Percentiles rank a stretch among this genome's conserved stretches.
Conservation (phyloP, 495 filamentous ascomycete species). For the Penicillium simplicissimum region DNA sequence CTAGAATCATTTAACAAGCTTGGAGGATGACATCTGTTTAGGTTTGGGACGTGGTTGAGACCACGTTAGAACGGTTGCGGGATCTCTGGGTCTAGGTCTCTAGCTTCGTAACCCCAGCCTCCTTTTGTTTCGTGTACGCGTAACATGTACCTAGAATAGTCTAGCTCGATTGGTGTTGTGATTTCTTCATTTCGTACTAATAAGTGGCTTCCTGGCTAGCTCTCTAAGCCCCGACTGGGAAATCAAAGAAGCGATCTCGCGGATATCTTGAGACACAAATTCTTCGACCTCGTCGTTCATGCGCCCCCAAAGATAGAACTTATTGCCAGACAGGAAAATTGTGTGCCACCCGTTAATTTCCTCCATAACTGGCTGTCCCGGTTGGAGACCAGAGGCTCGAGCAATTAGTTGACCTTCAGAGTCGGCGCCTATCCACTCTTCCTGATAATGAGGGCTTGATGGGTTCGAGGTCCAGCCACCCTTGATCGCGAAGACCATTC, state of each 20-base stretch:
- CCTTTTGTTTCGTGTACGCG: no score
- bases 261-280: background rate
- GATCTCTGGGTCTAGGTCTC: no score
- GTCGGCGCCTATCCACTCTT: constrained; percentile 7
- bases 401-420: constrained; percentile 10
- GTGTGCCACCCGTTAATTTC: constrained; percentile 4
- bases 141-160: no score
- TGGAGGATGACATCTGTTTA: no score
- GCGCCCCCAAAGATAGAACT: constrained; percentile 7
- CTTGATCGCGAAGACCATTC: no score
- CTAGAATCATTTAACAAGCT: no score
- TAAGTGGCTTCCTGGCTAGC: background rate
- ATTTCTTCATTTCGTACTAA: background rate
- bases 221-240: background rate
- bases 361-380: constrained; percentile 13
- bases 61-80: no score
- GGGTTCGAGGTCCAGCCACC: background rate
- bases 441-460: background rate
- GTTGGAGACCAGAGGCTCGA: constrained; percentile 8
- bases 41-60: no score
- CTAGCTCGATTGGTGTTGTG: no score
- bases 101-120: no score
- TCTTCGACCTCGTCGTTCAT: constrained; percentile 1
- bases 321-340: constrained; percentile 6
- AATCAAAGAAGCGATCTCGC: background rate